These are phyloP conservation scores for Monilinia fructigena DNA, from an alignment of 2,329 filamentous ascomycete genomes.

Conservation along the genomic window DNA sequence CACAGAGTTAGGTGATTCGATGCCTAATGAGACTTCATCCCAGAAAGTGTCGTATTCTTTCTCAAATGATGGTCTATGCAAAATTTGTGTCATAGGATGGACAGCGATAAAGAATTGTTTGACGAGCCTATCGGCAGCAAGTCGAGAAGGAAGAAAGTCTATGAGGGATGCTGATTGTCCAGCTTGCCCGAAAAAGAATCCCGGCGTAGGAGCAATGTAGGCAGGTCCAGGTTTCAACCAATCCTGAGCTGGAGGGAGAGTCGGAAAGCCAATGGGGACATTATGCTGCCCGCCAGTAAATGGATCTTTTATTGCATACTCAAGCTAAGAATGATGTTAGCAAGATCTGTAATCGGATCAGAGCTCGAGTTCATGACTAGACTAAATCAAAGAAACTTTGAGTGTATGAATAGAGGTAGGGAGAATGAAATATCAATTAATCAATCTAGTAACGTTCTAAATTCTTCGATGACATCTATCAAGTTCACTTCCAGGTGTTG, in stretches of 20 bases:
- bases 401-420: no score
- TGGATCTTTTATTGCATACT: slow-evolving; percentile 18
- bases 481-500: not conserved
- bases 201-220: slow-evolving; percentile 66
- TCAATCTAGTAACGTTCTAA: not conserved
- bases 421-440: no score
- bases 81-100: slow-evolving; percentile 64
- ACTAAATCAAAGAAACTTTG: not conserved
- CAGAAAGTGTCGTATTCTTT: slow-evolving; percentile 63
- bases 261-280: not conserved
- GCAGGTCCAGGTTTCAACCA: slow-evolving; percentile 64
- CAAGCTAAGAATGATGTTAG: slow-evolving; percentile 9
- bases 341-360: not conserved
- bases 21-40: slow-evolving; percentile 56
- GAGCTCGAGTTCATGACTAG: no score
- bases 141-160: slow-evolving; percentile 59
- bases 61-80: slow-evolving; percentile 50
- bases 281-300: not conserved
- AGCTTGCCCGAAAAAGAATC: slow-evolving; percentile 57
- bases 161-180: slow-evolving; percentile 51
- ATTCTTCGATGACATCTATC: no score
- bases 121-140: slow-evolving; percentile 60
- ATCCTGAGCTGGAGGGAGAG: slow-evolving; percentile 40
- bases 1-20: slow-evolving; percentile 61
- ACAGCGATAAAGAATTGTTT: slow-evolving; percentile 67